A percentile compares a stretch with the other conserved stretches of the same genome.
phyloP scores from a whole-genome alignment of 108 stramenopile genomes.

The Aureococcus anophagefferens region DNA sequence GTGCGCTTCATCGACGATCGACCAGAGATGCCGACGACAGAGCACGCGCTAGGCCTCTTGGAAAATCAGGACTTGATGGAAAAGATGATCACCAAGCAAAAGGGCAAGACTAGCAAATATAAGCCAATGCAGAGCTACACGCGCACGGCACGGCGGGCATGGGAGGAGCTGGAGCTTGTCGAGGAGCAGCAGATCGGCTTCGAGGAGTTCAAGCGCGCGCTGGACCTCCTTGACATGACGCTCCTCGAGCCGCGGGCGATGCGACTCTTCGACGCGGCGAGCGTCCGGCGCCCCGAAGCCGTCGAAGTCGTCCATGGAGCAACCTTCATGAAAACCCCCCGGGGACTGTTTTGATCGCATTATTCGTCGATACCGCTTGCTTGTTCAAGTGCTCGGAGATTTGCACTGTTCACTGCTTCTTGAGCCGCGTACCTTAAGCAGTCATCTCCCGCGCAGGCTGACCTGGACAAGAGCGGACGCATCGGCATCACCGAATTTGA shows the following conservation, averaged over 20 bases:
- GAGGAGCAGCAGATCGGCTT: constrained; percentile 23
- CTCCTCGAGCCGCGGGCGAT: constrained; percentile 21
- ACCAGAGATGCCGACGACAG: constrained; percentile 18
- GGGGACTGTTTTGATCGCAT: too few relatives aligned
- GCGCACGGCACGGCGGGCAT: constrained; percentile 18
- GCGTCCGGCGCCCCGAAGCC: too few relatives aligned
- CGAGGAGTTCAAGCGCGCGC: constrained; percentile 20
- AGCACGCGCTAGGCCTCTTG: constrained; percentile 19
- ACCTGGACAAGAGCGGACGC: constrained; percentile 16
- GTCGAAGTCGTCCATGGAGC: too few relatives aligned
- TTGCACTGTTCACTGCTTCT: too few relatives aligned
- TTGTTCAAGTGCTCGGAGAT: too few relatives aligned
- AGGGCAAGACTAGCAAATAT: constrained; percentile 1
- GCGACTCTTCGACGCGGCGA: constrained; percentile 20
- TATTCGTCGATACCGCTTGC: too few relatives aligned
- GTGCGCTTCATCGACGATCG: constrained; percentile 18
- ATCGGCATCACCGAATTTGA: constrained; percentile 35
- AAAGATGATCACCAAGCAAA: not conserved
- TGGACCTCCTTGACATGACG: constrained; percentile 31
- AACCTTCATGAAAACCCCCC: too few relatives aligned
- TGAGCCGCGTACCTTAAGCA: too few relatives aligned
- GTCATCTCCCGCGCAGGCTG: too few relatives aligned
- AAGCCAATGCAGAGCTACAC: constrained; percentile 17
- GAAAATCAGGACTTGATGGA: constrained; percentile 23
- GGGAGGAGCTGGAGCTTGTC: constrained; percentile 16